Conservation (phyloP, 2,329 filamentous ascomycete genomes). For the Drechslerella dactyloides region DNA sequence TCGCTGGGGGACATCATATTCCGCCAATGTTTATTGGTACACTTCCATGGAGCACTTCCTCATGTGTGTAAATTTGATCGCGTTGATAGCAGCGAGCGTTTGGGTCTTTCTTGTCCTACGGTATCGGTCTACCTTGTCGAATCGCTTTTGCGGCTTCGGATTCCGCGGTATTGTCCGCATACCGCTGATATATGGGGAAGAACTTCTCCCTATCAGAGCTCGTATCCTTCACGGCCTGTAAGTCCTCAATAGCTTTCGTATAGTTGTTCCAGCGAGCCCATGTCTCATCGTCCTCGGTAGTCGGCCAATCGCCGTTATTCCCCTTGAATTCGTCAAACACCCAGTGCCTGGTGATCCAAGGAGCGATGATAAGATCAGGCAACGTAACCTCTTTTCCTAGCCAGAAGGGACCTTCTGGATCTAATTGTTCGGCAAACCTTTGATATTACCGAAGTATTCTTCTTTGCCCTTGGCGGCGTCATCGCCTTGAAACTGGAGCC, state of each 20-base stretch:
- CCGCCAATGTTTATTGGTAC: no score
- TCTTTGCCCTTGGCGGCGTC: conserved; percentile 62
- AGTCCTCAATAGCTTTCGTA: conserved; percentile 66
- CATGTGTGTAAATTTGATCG: no score
- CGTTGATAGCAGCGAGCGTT: no score
- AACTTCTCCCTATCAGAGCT: conserved; percentile 73
- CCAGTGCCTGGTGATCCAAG: conserved; percentile 75
- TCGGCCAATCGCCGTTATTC: conserved; percentile 62
- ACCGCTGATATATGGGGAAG: conserved; percentile 71
- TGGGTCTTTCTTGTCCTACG: no score
- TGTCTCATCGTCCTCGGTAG: conserved; percentile 62
- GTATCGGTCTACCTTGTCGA: conserved; percentile 68
- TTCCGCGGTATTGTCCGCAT: conserved; percentile 70
- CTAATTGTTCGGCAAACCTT: conserved; percentile 70
- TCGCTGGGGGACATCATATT: no score
- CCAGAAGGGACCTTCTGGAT: conserved; percentile 70
- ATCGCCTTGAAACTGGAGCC: conserved; percentile 65
- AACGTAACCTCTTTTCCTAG: conserved; percentile 69
- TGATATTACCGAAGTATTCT: conserved; percentile 67
- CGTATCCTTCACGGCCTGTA: conserved; percentile 71
- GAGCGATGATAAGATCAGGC: conserved; percentile 73
- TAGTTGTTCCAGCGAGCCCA: conserved; percentile 73
- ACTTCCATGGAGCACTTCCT: no score
- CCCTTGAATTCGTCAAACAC: conserved; percentile 77
- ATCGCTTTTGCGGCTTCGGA: conserved; percentile 69